Percentiles rank a stretch among this genome's conserved stretches.
Conservation (phyloP, 2,329 filamentous ascomycete species). For the Cryphonectria carpinicola region DNA sequence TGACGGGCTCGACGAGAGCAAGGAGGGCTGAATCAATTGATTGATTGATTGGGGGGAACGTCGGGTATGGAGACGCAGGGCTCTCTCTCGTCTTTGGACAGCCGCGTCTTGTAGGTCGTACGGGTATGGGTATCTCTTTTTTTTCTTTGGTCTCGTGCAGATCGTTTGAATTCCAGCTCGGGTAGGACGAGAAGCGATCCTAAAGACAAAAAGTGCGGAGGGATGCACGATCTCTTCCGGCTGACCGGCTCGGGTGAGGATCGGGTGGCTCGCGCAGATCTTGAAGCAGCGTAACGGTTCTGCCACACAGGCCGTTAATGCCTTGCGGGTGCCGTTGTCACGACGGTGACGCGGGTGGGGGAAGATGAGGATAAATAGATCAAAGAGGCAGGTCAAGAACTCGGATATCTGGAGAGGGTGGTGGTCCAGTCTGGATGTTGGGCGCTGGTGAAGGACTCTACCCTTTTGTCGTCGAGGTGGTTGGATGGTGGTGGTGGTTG, state of each 20-base stretch:
- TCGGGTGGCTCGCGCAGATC: constrained; percentile 20
- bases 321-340: constrained; percentile 12
- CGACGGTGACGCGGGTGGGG: background rate
- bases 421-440: background rate
- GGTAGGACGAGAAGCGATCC: constrained; percentile 3
- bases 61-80: constrained; percentile 9
- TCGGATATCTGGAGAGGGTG: background rate
- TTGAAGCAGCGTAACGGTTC: constrained; percentile 19
- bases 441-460: background rate
- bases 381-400: background rate
- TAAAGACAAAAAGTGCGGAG: background rate
- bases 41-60: background rate
- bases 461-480: background rate
- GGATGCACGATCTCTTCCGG: constrained; percentile 4
- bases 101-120: constrained; percentile 16
- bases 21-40: background rate
- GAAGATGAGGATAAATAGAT: background rate
- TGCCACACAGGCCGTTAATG: constrained; percentile 21
- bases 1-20: background rate
- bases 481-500: background rate
- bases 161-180: constrained; percentile 3
- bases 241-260: constrained; percentile 9
- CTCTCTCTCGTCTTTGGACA: constrained; percentile 12
- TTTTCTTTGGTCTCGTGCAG: background rate
- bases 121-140: constrained; percentile 6